Evolutionary conservation across 768 basidiomycete species (phyloP), one percentile per base, ranked within the genome.

Genomic region (Termitomyces bulborhizus): DNA sequence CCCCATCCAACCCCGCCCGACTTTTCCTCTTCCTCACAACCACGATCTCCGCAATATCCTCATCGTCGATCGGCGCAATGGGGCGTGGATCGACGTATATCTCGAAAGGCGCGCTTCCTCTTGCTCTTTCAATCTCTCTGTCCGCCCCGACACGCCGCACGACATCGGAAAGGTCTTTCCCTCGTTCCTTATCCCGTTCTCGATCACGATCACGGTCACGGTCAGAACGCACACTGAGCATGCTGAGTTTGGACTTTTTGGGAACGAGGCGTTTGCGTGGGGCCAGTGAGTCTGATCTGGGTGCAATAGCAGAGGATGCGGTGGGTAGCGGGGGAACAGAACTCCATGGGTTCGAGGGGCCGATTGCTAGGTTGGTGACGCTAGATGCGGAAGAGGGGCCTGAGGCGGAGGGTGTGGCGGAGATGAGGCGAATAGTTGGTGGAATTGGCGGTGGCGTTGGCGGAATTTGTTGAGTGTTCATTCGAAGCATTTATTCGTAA

Each of bases 1-100:
- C 71, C 69, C 79, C 82, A 61, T 86, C 79, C 56, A 91, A 65
- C 1, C 69, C 84, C 0, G 74, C 74, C 0, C 89, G 71, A 0
- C 80, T 82, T 61, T 86, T 88, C 73, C 84, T 84, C 78, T 88
- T 89, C 78, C 85, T 87, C 37, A 90, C 82, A 66, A 90, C 75
- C 21, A 87, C 65, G 18, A 90, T 80, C 59, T 89, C 86, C 6
- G 79, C 85, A 36, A 84, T 72, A 21, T 87, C 86, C 0, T 82
- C 80, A 60, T 88, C 85, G 3, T 36, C 46, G 2, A 48, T 32
- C 3, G 18, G 41, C 9, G 4, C 41, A 3, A 18, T 9, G 4
- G 42, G 42, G 12, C 12, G 21, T 1, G 84, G 81, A 58, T 90
- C 88, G 8, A 90, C 85, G 60, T 76, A 79, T 45, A 90, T 88